These are phyloP conservation scores for Podaxis carcinomalis DNA, from an alignment of 768 basidiomycete genomes.

Conservation along the genomic window DNA sequence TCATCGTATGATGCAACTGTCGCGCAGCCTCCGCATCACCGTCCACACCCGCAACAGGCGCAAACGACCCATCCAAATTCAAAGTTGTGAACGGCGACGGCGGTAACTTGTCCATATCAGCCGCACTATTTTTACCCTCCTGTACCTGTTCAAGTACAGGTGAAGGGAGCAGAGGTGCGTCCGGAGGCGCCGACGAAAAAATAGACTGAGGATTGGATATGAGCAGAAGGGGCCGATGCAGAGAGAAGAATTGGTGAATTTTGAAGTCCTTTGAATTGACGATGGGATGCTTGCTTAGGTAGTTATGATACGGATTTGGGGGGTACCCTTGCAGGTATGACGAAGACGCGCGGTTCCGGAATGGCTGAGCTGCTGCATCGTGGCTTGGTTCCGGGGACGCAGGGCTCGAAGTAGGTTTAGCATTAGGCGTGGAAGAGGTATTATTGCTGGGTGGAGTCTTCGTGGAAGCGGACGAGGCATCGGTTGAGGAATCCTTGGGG, in stretches of 20 bases:
- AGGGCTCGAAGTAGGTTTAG: slow-evolving; percentile 5
- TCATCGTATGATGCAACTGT: slow-evolving; percentile 71
- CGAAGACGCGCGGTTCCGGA: slow-evolving; percentile 2
- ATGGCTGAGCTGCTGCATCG: slow-evolving; percentile 16
- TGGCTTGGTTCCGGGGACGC: slow-evolving; percentile 6
- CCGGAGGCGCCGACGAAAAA: slow-evolving; percentile 32
- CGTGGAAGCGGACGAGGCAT: slow-evolving; percentile 8
- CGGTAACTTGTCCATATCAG: slow-evolving; percentile 14
- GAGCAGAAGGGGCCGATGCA: slow-evolving; percentile 75
- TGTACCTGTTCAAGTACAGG: background rate
- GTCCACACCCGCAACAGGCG: slow-evolving; percentile 53
- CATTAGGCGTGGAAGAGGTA: slow-evolving; percentile 9
- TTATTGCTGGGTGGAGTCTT: slow-evolving; percentile 9
- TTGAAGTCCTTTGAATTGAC: slow-evolving; percentile 68
- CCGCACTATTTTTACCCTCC: background rate
- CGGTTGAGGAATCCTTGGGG: slow-evolving; percentile 10
- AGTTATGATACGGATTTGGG: slow-evolving; percentile 14
- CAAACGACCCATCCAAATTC: slow-evolving; percentile 22
- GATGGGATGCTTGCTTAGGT: slow-evolving; percentile 41
- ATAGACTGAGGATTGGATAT: slow-evolving; percentile 57
- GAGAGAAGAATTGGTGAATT: slow-evolving; percentile 80
- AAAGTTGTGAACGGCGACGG: slow-evolving; percentile 12
- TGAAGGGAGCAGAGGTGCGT: slow-evolving; percentile 18
- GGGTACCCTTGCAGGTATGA: slow-evolving; percentile 13
- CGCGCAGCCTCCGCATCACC: slow-evolving; percentile 79